These are phyloP conservation scores for Perkinsus olseni DNA, from an alignment of 169 alveolate genomes.

Conservation along the genomic window DNA sequence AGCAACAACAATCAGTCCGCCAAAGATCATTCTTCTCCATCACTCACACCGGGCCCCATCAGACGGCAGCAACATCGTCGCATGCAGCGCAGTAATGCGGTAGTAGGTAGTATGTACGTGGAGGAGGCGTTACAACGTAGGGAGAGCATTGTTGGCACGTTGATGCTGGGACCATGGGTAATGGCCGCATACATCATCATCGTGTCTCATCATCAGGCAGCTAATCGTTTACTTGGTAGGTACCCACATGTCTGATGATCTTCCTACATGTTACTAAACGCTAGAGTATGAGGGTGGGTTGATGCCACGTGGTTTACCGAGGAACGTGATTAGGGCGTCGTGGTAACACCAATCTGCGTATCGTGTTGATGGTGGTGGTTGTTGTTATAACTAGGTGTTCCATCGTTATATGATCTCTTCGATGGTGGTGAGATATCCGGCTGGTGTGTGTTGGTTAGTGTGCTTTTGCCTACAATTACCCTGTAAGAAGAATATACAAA, in stretches of 20 bases:
- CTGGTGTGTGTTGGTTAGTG: neutral
- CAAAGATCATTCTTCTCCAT: neutral
- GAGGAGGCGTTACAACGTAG: neutral
- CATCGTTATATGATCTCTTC: neutral
- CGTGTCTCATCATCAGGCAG: too few species aligned
- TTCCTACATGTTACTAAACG: neutral
- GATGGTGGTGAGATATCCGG: neutral
- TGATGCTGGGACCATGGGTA: neutral
- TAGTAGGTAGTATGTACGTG: neutral
- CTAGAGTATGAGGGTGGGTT: neutral
- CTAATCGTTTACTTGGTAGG: too few species aligned
- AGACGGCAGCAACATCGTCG: neutral
- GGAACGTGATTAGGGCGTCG: neutral
- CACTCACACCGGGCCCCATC: too few species aligned
- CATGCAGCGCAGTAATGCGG: neutral
- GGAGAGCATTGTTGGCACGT: neutral
- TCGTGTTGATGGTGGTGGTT: too few species aligned
- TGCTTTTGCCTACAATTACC: neutral
- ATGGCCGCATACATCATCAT: too few species aligned
- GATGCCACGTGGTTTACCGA: neutral
- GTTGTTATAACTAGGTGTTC: neutral
- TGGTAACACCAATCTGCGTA: neutral
- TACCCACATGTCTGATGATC: neutral
- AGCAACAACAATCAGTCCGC: too few species aligned
- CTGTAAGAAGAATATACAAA: neutral